Evolutionary conservation across 2,329 filamentous ascomycete species (phyloP).

Genomic region (Bipolaris zeicola): DNA sequence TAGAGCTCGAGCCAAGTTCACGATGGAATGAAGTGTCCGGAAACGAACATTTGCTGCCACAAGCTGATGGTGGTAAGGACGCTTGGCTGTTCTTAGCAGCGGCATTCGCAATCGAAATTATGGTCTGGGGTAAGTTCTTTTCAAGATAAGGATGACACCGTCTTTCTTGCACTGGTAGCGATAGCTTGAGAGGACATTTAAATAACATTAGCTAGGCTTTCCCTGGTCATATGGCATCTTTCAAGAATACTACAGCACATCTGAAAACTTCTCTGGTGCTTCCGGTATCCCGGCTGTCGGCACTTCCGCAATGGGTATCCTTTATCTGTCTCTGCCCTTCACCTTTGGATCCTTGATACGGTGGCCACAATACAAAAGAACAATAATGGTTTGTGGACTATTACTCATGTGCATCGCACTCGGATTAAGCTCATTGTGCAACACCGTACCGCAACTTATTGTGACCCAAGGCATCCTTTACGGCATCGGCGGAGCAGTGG

Average conservation of each 20-base stretch:
- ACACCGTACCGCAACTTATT: constrained; percentile 61
- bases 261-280: constrained; percentile 62
- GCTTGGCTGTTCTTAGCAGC: constrained; percentile 60
- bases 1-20: constrained; percentile 8
- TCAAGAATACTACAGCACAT: constrained; percentile 69
- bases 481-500: constrained; percentile 61
- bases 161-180: background rate
- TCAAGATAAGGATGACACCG: background rate
- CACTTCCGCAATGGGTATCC: constrained; percentile 63
- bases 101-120: constrained; percentile 57
- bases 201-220: constrained; percentile 58
- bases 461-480: constrained; percentile 67
- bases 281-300: constrained; percentile 66
- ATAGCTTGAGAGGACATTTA: background rate
- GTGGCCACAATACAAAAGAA: constrained; percentile 41
- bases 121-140: constrained; percentile 53
- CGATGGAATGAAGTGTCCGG: constrained; percentile 12
- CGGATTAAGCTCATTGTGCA: constrained; percentile 57
- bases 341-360: constrained; percentile 44
- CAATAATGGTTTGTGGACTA: constrained; percentile 43
- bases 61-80: constrained; percentile 56
- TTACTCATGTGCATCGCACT: constrained; percentile 44
- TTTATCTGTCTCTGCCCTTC: constrained; percentile 53
- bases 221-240: constrained; percentile 73
- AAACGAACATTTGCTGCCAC: constrained; percentile 45